Percentiles rank a stretch among this genome's conserved stretches.
phyloP scores from a whole-genome alignment of 2,329 filamentous ascomycete genomes.

The Thielaviopsis ethacetica region DNA sequence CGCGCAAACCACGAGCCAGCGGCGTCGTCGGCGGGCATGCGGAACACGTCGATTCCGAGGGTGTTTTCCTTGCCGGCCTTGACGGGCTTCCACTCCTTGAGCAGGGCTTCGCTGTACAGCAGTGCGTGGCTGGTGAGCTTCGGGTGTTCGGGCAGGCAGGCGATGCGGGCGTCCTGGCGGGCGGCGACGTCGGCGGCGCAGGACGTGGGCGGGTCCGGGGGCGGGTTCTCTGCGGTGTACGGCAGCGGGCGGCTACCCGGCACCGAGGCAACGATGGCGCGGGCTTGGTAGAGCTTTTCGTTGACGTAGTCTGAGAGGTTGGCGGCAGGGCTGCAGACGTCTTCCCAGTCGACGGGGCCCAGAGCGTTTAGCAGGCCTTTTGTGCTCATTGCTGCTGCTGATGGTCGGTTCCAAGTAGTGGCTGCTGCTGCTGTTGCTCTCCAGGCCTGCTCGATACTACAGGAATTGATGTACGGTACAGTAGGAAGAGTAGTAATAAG shows the following conservation, averaged over 20 bases:
- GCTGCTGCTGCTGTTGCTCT: background rate
- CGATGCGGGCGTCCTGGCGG: conserved; percentile 20
- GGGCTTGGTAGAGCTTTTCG: conserved; percentile 47
- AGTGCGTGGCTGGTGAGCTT: conserved; percentile 13
- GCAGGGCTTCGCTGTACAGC: conserved; percentile 36
- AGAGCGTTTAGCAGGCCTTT: conserved; percentile 29
- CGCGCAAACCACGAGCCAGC: conserved; percentile 83
- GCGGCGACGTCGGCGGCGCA: conserved; percentile 26
- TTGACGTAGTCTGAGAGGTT: conserved; percentile 37
- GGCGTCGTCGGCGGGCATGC: conserved; percentile 61
- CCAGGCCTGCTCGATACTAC: too few relatives aligned
- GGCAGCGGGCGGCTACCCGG: conserved; percentile 27
- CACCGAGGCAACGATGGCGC: conserved; percentile 61
- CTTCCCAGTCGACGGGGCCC: conserved; percentile 36
- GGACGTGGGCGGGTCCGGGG: conserved; percentile 19
- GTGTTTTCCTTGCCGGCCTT: conserved; percentile 60
- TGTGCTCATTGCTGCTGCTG: background rate
- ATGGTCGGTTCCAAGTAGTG: background rate
- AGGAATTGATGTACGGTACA: too few relatives aligned
- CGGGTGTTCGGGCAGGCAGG: conserved; percentile 7
- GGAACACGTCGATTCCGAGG: conserved; percentile 61
- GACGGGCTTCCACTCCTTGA: conserved; percentile 75
- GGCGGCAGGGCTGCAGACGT: conserved; percentile 22
- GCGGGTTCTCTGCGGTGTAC: background rate
- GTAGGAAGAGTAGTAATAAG: too few relatives aligned